These are phyloP conservation scores for Fusarium guadeloupense DNA, from an alignment of 2,329 filamentous ascomycete genomes.

Conservation along the genomic window DNA sequence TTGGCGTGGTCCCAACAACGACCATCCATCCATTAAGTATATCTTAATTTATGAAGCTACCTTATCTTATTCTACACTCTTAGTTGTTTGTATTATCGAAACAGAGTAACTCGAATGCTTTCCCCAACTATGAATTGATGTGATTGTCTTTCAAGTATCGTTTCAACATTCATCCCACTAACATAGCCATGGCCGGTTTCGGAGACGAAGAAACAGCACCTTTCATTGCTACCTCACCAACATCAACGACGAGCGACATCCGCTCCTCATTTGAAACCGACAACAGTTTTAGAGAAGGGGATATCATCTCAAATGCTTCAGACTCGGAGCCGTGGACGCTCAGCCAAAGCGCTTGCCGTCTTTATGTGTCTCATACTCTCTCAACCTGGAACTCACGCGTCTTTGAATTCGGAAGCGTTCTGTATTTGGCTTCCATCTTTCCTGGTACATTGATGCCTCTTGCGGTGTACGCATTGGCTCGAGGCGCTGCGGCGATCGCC, in stretches of 20 bases:
- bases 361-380: constrained; percentile 69
- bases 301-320: not conserved
- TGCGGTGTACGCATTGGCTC: constrained; percentile 73
- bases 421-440: constrained; percentile 66
- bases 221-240: constrained; percentile 11
- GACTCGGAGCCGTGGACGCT: constrained; percentile 19
- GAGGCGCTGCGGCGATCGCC: constrained; percentile 65
- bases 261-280: not conserved
- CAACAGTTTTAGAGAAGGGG: too few relatives aligned
- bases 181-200: constrained; percentile 22
- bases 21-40: not conserved
- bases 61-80: not conserved
- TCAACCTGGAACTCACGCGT: constrained; percentile 72
- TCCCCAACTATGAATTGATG: not conserved
- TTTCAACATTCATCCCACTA: not conserved
- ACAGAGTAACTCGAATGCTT: not conserved
- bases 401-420: constrained; percentile 70
- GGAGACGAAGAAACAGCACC: constrained; percentile 25
- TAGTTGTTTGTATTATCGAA: not conserved
- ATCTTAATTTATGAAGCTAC: too few relatives aligned
- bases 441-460: constrained; percentile 70
- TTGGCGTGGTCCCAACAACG: not conserved
- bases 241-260: not conserved
- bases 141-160: not conserved
- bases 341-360: constrained; percentile 40